phyloP scores from a whole-genome alignment of 148 eudicot genomes.

The Silene uniflora region DNA sequence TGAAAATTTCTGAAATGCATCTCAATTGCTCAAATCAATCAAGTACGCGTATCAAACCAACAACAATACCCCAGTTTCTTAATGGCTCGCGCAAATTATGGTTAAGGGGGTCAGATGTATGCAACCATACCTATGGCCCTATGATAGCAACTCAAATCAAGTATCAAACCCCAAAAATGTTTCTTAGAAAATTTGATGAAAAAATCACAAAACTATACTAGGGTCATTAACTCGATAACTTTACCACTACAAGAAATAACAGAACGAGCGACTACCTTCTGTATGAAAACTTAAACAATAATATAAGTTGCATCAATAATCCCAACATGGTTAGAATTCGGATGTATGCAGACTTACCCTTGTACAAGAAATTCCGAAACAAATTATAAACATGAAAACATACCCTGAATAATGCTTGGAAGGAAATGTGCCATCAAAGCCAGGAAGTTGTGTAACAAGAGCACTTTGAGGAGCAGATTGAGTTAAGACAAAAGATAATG shows the following conservation, averaged over 20 bases:
- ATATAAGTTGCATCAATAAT: neutral
- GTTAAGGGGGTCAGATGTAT: no score
- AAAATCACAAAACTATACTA: neutral
- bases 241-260: no score
- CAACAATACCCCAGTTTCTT: no score
- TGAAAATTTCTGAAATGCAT: no score
- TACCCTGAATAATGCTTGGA: constrained; percentile 94
- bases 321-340: neutral
- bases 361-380: neutral
- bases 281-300: no score
- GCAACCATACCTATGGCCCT: no score
- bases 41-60: no score
- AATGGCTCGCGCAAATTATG: no score
- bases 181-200: neutral
- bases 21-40: no score
- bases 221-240: no score
- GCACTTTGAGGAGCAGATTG: constrained; percentile 72
- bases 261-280: no score
- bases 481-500: constrained; percentile 20
- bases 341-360: neutral
- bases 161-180: neutral
- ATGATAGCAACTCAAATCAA: no score
- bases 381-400: neutral
- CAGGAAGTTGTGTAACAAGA: constrained; percentile 67
- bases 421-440: constrained; percentile 70